Evolutionary conservation across 2,329 filamentous ascomycete genomes (phyloP).

Genomic region (Aspergillus spinulosporus): DNA sequence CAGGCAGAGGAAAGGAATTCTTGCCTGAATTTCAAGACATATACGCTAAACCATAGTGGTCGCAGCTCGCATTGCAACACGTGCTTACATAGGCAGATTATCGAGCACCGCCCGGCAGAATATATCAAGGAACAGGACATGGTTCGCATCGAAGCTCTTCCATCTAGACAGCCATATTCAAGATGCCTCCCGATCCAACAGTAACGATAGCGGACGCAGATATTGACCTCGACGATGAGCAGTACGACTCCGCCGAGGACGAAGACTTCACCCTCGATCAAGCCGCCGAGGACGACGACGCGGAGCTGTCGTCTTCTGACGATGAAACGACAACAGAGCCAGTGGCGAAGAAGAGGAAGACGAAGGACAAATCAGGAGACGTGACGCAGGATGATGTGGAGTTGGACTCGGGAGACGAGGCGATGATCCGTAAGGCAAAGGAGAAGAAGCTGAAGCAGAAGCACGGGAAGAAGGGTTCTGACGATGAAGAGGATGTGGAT

Average conservation of each 20-base stretch:
- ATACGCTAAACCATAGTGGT: too few species aligned
- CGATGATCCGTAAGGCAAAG: slow-evolving; percentile 53
- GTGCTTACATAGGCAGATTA: too few species aligned
- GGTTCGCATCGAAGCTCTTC: neutral
- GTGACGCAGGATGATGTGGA: slow-evolving; percentile 34
- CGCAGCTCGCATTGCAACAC: too few species aligned
- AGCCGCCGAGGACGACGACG: slow-evolving; percentile 31
- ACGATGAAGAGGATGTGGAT: slow-evolving; percentile 36
- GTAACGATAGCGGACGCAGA: slow-evolving; percentile 23
- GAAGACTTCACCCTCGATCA: slow-evolving; percentile 43
- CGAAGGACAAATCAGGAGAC: slow-evolving; percentile 23
- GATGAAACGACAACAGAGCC: slow-evolving; percentile 30
- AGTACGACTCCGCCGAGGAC: slow-evolving; percentile 41
- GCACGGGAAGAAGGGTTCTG: slow-evolving; percentile 33
- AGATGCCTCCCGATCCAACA: slow-evolving; percentile 4
- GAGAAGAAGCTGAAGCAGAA: slow-evolving; percentile 42
- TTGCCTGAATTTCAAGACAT: too few species aligned
- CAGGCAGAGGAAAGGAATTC: too few species aligned
- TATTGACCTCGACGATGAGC: slow-evolving; percentile 35
- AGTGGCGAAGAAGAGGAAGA: slow-evolving; percentile 43
- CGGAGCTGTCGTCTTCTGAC: slow-evolving; percentile 9
- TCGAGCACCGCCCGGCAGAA: slow-evolving; percentile 24
- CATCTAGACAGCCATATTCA: neutral
- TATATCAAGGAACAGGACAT: slow-evolving; percentile 8
- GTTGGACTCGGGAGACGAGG: slow-evolving; percentile 58